These are phyloP conservation scores for Cupressus sempervirens DNA, from an alignment of 75 land plant species.

Conservation along the genomic window DNA sequence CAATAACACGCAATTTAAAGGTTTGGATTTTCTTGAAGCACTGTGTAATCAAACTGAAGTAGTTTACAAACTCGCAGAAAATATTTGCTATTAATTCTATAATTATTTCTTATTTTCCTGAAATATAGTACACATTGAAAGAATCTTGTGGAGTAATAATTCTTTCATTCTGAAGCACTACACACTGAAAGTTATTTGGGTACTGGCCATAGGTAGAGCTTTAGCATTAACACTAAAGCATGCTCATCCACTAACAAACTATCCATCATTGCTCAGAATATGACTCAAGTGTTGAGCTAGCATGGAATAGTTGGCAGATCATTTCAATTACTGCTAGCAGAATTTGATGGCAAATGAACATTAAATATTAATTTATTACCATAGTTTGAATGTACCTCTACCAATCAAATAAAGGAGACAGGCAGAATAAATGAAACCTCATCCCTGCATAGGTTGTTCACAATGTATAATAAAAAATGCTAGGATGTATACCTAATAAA, in stretches of 20 bases:
- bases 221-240: not conserved
- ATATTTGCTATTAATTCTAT: not conserved
- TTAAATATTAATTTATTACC: not conserved
- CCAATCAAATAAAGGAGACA: not conserved
- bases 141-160: not conserved
- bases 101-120: not conserved
- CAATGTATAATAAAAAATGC: not conserved
- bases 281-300: too few relatives aligned
- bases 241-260: not conserved
- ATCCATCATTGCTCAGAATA: too few relatives aligned
- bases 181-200: not conserved
- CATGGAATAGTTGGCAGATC: too few relatives aligned
- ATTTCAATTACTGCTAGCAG: not conserved
- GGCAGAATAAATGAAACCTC: too few relatives aligned
- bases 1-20: too few relatives aligned
- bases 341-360: not conserved
- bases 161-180: not conserved
- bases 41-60: not conserved
- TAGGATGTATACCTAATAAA: not conserved
- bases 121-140: not conserved
- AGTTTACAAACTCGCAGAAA: not conserved
- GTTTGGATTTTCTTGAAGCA: conserved; percentile 9
- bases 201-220: not conserved
- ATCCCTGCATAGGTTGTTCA: too few relatives aligned
- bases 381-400: not conserved